Evolutionary conservation across 2,329 filamentous ascomycete genomes (phyloP).

Genomic region (Drechslerella coelobrocha): DNA sequence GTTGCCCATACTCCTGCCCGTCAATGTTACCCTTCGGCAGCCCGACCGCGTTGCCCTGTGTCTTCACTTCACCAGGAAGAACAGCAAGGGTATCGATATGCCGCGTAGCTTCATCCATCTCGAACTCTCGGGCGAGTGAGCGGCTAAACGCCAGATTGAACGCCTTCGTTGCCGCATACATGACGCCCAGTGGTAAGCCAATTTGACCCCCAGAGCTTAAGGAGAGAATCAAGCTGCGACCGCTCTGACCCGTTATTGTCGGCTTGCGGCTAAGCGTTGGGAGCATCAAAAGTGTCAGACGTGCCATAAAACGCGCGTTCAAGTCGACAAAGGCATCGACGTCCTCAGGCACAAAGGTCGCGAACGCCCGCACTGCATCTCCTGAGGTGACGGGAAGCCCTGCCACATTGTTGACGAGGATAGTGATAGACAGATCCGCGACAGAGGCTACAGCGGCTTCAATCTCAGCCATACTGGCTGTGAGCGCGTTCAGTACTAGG

Average conservation of each 20-base stretch:
- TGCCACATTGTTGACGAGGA: constrained; percentile 10
- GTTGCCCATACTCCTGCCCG: neutral
- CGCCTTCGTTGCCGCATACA: constrained; percentile 4
- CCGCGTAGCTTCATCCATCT: neutral
- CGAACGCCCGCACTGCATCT: neutral
- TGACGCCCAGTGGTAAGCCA: neutral
- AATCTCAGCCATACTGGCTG: neutral
- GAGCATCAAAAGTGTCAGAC: neutral
- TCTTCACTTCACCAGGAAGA: constrained; percentile 2
- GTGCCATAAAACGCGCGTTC: constrained; percentile 8
- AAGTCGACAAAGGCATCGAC: neutral
- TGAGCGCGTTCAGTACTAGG: constrained; percentile 2
- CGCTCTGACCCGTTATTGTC: neutral
- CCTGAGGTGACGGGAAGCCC: neutral
- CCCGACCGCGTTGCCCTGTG: constrained; percentile 1
- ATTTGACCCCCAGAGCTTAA: neutral
- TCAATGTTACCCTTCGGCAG: constrained; percentile 1
- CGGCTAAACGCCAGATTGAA: constrained; percentile 1
- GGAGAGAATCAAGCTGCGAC: constrained; percentile 2
- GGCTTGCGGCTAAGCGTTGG: neutral
- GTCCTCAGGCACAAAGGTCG: neutral
- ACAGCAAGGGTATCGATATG: constrained; percentile 1
- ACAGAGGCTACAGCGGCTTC: neutral
- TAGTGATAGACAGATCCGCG: neutral
- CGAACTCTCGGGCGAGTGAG: constrained; percentile 1